These are phyloP conservation scores for Beverwykella pulmonaria DNA, from an alignment of 495 filamentous ascomycete genomes.

Conservation along the genomic window DNA sequence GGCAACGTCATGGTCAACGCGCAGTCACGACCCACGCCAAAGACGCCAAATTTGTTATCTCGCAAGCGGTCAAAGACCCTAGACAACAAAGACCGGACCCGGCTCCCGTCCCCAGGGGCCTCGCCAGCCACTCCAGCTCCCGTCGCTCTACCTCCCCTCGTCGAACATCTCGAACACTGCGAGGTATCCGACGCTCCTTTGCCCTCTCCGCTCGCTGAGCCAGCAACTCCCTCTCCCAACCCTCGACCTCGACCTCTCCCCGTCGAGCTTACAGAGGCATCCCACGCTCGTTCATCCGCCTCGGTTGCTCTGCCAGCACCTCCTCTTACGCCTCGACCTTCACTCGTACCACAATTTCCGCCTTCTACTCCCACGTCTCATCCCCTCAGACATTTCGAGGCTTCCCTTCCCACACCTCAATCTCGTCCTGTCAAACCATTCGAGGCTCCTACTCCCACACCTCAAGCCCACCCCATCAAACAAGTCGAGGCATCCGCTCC, in stretches of 20 bases:
- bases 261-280: background rate
- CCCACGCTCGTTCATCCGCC: background rate
- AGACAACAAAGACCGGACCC: conserved; percentile 23
- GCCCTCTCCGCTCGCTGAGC: background rate
- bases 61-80: conserved; percentile 34
- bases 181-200: background rate
- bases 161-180: background rate
- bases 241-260: conserved; percentile 8
- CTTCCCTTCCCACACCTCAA: background rate
- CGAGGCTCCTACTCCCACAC: too few relatives aligned
- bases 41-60: conserved; percentile 8
- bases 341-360: background rate
- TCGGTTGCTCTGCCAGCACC: background rate
- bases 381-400: background rate
- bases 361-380: background rate
- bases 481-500: background rate
- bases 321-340: background rate
- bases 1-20: conserved; percentile 24
- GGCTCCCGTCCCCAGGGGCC: conserved; percentile 25
- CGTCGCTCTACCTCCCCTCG: background rate
- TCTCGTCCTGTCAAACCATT: background rate
- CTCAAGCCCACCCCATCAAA: background rate
- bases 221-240: conserved; percentile 19
- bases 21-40: background rate
- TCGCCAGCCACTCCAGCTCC: conserved; percentile 7